These are phyloP conservation scores for Lepidium didymum DNA, from an alignment of 345 rosid species.

Conservation along the genomic window DNA sequence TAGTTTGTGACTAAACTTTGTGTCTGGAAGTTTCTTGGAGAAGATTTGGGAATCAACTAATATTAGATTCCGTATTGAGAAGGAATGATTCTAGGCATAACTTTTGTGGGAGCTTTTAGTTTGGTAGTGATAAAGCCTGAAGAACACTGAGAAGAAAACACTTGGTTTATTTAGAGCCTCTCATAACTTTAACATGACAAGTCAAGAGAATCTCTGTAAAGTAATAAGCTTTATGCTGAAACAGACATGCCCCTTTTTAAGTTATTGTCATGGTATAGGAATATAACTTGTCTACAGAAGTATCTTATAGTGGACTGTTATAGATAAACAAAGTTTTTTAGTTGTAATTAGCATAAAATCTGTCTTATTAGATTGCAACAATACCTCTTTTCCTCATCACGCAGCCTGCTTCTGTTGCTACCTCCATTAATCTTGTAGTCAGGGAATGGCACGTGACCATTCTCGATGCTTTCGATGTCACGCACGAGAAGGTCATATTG, in stretches of 20 bases:
- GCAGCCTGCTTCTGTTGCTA: constrained; percentile 26
- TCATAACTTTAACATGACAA: constrained; percentile 1
- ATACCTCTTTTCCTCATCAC: constrained; percentile 39
- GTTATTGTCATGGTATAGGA: constrained; percentile 13
- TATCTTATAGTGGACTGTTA: background rate
- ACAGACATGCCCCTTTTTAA: background rate
- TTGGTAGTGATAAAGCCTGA: background rate
- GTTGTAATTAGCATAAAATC: background rate
- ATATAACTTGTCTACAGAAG: constrained; percentile 9
- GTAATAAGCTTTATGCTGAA: constrained; percentile 24
- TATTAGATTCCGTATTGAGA: background rate
- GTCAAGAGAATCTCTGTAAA: constrained; percentile 31
- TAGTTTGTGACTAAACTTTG: background rate
- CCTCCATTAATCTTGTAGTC: constrained; percentile 47
- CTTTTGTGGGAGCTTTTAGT: background rate
- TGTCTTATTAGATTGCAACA: background rate
- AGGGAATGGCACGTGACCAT: constrained; percentile 81
- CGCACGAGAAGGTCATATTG: constrained; percentile 70
- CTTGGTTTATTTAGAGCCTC: constrained; percentile 21
- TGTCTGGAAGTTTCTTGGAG: constrained; percentile 8
- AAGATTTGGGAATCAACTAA: constrained; percentile 1
- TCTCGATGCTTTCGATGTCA: constrained; percentile 73
- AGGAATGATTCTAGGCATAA: constrained; percentile 14
- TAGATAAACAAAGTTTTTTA: constrained; percentile 11
- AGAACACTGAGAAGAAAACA: constrained; percentile 23